phyloP scores from a whole-genome alignment of 2,329 filamentous ascomycete species.

The Penicillium frequentans region DNA sequence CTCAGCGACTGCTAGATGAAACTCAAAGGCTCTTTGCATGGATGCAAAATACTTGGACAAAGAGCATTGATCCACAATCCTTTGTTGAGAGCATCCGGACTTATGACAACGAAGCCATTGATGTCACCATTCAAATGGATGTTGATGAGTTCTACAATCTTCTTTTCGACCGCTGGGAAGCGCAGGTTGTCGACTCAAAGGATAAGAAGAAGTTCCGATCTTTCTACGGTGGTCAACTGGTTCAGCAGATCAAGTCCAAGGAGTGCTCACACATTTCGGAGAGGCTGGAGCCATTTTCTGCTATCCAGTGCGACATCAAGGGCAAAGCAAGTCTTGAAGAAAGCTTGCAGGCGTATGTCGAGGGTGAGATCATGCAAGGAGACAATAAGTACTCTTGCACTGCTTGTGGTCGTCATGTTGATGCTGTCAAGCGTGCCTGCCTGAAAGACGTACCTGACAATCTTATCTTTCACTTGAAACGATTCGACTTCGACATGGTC shows the following conservation, averaged over 20 bases:
- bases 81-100: constrained; percentile 77
- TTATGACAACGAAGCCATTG: constrained; percentile 78
- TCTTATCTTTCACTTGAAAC: constrained; percentile 86
- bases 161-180: constrained; percentile 87
- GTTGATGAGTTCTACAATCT: constrained; percentile 97
- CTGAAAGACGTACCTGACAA: constrained; percentile 91
- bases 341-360: constrained; percentile 90
- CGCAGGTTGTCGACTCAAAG: constrained; percentile 67
- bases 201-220: constrained; percentile 72
- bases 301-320: constrained; percentile 94
- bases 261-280: constrained; percentile 95
- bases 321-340: constrained; percentile 81
- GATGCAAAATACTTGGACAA: constrained; percentile 79
- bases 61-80: constrained; percentile 69
- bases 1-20: constrained; percentile 70
- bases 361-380: constrained; percentile 94
- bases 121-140: constrained; percentile 92
- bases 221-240: constrained; percentile 87
- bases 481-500: constrained; percentile 54
- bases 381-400: constrained; percentile 98
- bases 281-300: constrained; percentile 83
- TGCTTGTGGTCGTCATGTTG: constrained; percentile 81
- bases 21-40: constrained; percentile 80
- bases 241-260: constrained; percentile 93
- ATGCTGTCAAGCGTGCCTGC: constrained; percentile 90